These are phyloP conservation scores for Neofusicoccum cordaticola DNA, from an alignment of 2,329 filamentous ascomycete genomes.

Conservation along the genomic window DNA sequence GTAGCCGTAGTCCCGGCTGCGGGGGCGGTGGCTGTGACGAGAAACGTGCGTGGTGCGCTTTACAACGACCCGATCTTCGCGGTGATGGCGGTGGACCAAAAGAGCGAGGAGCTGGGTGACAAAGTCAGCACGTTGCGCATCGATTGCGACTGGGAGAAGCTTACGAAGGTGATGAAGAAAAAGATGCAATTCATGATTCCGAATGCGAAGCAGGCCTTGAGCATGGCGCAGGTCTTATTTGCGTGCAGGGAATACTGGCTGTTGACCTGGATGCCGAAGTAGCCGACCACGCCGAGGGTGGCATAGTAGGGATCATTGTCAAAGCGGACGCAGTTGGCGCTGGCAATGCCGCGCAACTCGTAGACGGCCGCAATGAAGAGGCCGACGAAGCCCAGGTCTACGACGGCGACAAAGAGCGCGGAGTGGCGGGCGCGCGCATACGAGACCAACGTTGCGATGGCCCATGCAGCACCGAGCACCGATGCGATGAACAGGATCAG, in stretches of 20 bases:
- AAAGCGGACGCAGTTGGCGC: constrained; percentile 67
- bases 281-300: constrained; percentile 61
- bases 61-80: constrained; percentile 51
- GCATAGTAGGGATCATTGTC: constrained; percentile 51
- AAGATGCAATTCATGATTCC: constrained; percentile 84
- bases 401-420: constrained; percentile 57
- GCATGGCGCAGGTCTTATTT: constrained; percentile 82
- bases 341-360: constrained; percentile 54
- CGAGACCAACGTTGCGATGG: constrained; percentile 58
- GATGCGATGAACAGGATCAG: constrained; percentile 65
- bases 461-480: constrained; percentile 60
- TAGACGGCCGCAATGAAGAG: constrained; percentile 63
- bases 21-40: constrained; percentile 33
- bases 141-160: constrained; percentile 21
- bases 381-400: constrained; percentile 62
- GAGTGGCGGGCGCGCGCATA: constrained; percentile 59
- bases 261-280: constrained; percentile 47
- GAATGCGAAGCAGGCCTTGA: constrained; percentile 86
- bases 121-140: constrained; percentile 19
- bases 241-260: constrained; percentile 52
- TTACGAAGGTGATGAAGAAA: constrained; percentile 73
- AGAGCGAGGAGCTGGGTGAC: constrained; percentile 56
- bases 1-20: constrained; percentile 18
- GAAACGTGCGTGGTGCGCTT: constrained; percentile 50
- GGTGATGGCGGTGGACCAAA: constrained; percentile 48